Base-by-base conservation (phyloP, 768 basidiomycete species). In the Rossbeevera mucosa region DNA sequence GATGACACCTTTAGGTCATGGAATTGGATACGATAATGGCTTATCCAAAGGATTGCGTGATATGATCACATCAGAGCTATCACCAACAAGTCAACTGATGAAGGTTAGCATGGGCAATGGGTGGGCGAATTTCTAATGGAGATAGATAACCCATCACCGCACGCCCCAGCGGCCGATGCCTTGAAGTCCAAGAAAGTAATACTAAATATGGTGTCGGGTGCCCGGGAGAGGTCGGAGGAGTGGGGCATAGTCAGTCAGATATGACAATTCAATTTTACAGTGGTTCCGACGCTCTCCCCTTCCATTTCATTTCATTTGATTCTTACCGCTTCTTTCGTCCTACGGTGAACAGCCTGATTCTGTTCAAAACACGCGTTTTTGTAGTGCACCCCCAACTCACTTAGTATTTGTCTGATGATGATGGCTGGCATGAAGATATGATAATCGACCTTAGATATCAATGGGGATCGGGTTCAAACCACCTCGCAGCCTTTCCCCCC, bases 361-460 rank as follows among this genome's bases (percentile, higher is more conserved):
- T 47, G 56, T 55, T 56, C 46, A 47, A 40, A 38, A 44, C 36
- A 8, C 38, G 42, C 45, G 44, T 44, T 47, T 56, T 49, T 45
- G 41, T 29, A 43, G 48, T 53, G 62, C 61, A 56, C 54, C 51
- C 38, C 30, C 12, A 52, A 62, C 48, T 26, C 8, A 3, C 0
- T 38, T 55, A 8, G 7, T 43, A 65, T 66, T 64, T 64, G 64
- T 53, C 64, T 61, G 64, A 59, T 28, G 21, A 30, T 45, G 44
- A 45, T 53, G 48, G 24, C 28, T 43, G 47, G 50, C 30, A 45
- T 20, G n/a, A 41, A 26, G 36, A 53, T 38, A 38, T 40, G 44
- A 52, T 38, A 47, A 50, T 40, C 28, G 20, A 16, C 12, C 41
- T 44, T 55, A 41, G 36, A 44, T 44, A 59, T 59, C 49, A 26